Conservation (phyloP, 2,329 filamentous ascomycete genomes). For the Chaetomiaceae sp. region DNA sequence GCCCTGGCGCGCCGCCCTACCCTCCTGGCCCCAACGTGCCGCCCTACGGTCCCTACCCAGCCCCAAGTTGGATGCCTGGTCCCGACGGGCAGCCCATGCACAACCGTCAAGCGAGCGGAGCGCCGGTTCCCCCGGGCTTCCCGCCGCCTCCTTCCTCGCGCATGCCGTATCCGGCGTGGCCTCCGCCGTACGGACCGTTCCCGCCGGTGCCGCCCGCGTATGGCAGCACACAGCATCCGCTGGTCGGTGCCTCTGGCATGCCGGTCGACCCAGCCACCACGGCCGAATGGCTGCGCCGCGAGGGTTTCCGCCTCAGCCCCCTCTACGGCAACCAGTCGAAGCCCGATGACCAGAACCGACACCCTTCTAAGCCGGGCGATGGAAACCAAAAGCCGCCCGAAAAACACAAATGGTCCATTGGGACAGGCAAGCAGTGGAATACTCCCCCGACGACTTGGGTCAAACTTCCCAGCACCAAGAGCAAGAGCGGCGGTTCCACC, state of each 20-base stretch:
- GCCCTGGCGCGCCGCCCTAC: constrained; percentile 26
- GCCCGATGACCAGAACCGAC: neutral
- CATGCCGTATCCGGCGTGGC: constrained; percentile 8
- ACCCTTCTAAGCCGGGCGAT: neutral
- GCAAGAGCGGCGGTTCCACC: neutral
- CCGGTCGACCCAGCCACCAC: neutral
- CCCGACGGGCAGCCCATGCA: constrained; percentile 26
- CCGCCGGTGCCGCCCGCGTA: constrained; percentile 2
- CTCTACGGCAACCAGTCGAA: neutral
- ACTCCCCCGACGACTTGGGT: constrained; percentile 11
- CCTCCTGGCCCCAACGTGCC: constrained; percentile 26
- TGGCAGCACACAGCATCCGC: neutral
- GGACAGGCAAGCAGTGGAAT: constrained; percentile 9
- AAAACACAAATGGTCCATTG: constrained; percentile 1
- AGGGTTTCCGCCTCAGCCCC: constrained; percentile 6
- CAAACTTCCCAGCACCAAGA: constrained; percentile 7
- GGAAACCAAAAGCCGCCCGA: neutral
- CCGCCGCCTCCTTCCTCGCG: neutral
- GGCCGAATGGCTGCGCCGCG: neutral
- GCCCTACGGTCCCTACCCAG: constrained; percentile 34
- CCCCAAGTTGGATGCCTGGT: constrained; percentile 39
- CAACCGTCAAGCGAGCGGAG: constrained; percentile 30
- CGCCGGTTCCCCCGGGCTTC: constrained; percentile 21
- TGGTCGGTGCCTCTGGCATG: constrained; percentile 1
- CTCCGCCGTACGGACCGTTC: neutral